Conservation (phyloP, 176 grass and related monocot genomes). For the Carex littledalei region DNA sequence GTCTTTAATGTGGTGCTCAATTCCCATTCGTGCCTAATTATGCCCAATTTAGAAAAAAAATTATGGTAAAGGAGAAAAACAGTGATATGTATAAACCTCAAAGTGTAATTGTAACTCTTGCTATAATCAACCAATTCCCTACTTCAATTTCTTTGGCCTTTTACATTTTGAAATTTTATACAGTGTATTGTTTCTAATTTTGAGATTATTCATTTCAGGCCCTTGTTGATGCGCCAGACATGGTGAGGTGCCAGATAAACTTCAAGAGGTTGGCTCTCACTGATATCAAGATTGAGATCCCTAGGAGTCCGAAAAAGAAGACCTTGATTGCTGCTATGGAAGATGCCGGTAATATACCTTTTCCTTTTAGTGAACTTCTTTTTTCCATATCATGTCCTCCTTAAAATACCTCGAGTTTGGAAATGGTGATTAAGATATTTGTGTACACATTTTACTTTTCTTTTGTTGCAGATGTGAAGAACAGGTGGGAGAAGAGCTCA, state of each 20-base stretch:
- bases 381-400: neutral
- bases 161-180: neutral
- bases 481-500: constrained; percentile 39
- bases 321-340: constrained; percentile 36
- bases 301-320: constrained; percentile 33
- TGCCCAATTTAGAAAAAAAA: neutral
- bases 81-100: neutral
- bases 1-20: neutral
- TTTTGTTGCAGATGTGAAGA: constrained; percentile 31
- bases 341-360: constrained; percentile 22
- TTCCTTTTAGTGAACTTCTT: neutral
- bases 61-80: neutral
- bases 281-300: constrained; percentile 46
- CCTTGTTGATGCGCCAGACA: constrained; percentile 36
- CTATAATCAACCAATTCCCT: neutral
- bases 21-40: neutral
- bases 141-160: neutral
- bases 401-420: neutral
- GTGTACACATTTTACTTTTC: neutral
- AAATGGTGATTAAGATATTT: neutral
- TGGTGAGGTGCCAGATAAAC: constrained; percentile 40
- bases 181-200: neutral
- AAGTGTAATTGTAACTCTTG: neutral
- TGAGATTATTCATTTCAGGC: constrained; percentile 28
- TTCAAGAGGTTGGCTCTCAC: constrained; percentile 43